Conservation (phyloP, 192 early-diverging fungal species). For the Pilobolus umbonatus region DNA sequence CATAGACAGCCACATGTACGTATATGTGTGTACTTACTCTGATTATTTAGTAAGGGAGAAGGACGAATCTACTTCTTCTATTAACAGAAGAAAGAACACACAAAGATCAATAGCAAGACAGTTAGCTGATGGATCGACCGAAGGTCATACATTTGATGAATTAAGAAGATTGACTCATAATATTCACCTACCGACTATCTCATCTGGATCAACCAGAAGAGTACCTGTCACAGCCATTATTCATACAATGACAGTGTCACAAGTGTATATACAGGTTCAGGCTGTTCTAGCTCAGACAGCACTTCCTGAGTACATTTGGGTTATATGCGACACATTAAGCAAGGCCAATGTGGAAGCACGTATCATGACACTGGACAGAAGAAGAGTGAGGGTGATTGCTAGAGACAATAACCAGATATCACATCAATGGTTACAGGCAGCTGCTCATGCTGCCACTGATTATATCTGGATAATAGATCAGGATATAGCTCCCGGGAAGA, state of each 20-base stretch:
- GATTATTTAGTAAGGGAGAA: neutral
- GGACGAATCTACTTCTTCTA: neutral
- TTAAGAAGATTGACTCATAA: neutral
- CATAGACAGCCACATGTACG: no score
- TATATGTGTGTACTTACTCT: neutral
- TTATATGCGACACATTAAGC: neutral
- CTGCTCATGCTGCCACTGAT: conserved; percentile 30
- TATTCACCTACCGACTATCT: neutral
- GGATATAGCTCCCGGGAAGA: conserved; percentile 38
- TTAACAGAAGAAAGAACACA: neutral
- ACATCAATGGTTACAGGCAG: conserved; percentile 5
- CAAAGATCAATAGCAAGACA: neutral
- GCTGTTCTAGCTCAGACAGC: conserved; percentile 10
- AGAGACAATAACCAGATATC: neutral
- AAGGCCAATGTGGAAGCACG: neutral
- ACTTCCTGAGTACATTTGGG: conserved; percentile 11
- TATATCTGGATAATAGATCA: conserved; percentile 41
- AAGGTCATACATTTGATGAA: conserved; percentile 5
- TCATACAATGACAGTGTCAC: conserved; percentile 1
- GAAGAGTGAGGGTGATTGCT: neutral
- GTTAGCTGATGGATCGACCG: neutral
- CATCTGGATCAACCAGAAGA: neutral
- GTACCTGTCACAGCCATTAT: conserved; percentile 11
- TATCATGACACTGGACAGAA: neutral
- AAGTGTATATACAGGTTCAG: neutral